Evolutionary conservation across 2,329 filamentous ascomycete species (phyloP), one percentile per base, ranked within the genome.

Genomic region (Ophiosphaerella herpotricha): DNA sequence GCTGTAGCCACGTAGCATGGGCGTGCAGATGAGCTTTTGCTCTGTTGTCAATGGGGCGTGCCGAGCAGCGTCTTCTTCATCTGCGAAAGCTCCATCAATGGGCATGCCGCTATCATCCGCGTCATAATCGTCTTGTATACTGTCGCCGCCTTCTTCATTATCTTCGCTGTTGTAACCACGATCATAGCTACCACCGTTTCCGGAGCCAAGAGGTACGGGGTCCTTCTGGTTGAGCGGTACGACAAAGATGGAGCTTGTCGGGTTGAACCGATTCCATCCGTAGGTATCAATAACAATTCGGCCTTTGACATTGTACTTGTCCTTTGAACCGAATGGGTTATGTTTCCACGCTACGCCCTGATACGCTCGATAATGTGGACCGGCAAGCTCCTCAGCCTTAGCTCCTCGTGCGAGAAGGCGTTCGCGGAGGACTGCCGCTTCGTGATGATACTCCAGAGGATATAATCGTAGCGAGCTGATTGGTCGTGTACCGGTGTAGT

Each of bases 241-340:
- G 9, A 75, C 68, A 46, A 68, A 77, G 60, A 77, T 59, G 8
- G 69, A 59, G 16, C 66, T 55, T 50, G 75, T 70, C 0, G 79
- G 76, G 33, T 80, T 75, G 64, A 80, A 82, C 2, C 65, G 67
- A 35, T 73, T 84, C 83, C 46, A 82, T 33, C 78, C 80, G 31
- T 79, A 75, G 0, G 75, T 75, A 52, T 83, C 81, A 39, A 83
- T 77, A 36, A 83, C 75, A 23, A 83, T 75, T 16, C 61, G 49
- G 29, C 78, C 77, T 49, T 78, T 78, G 51, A 81, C 64, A 49
- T 70, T 73, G 50, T 73, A 74, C 51, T 76, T 76, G 53, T 77
- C 72, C 50, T 66, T 71, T 13, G 57, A 58, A 4, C 67, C 67
- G 24, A 70, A 66, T 5, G 63, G 54, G 5, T 70, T 69, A 5